Percentiles rank a stretch among this genome's conserved stretches.
These are phyloP conservation scores for Fusarium staphyleae DNA, from an alignment of 2,329 filamentous ascomycete genomes.

Conservation along the genomic window DNA sequence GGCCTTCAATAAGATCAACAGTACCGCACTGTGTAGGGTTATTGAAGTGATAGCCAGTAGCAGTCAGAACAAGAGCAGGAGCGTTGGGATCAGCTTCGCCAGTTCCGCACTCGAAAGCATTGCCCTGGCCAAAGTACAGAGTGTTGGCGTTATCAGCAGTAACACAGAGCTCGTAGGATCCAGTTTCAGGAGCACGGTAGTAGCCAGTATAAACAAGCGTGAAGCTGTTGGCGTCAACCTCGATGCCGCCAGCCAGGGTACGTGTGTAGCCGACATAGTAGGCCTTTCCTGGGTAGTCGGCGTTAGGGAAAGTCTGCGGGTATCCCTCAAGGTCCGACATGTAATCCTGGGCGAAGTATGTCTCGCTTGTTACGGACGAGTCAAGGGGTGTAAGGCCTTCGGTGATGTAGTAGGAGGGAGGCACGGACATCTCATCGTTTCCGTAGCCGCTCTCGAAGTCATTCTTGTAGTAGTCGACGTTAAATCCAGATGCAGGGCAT, in stretches of 20 bases:
- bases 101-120: constrained; percentile 31
- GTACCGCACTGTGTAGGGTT: no score
- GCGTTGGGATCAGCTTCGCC: no score
- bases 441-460: constrained; percentile 30
- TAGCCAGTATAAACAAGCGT: constrained; percentile 35
- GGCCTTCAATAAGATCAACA: no score
- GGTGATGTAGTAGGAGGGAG: constrained; percentile 37
- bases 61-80: no score
- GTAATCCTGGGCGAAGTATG: no score
- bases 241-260: constrained; percentile 29
- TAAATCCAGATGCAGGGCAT: constrained; percentile 13
- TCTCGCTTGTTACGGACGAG: no score
- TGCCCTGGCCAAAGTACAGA: constrained; percentile 33
- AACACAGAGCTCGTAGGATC: constrained; percentile 30
- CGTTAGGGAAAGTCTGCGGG: no score
- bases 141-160: constrained; percentile 36
- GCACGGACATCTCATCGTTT: constrained; percentile 23
- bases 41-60: no score
- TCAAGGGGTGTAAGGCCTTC: no score
- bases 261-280: no score
- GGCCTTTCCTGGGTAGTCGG: no score
- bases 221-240: constrained; percentile 37
- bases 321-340: no score
- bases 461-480: constrained; percentile 36
- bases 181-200: constrained; percentile 21